These are phyloP conservation scores for Penicillium sp. DNA, from an alignment of 2,329 filamentous ascomycete species.

Conservation along the genomic window DNA sequence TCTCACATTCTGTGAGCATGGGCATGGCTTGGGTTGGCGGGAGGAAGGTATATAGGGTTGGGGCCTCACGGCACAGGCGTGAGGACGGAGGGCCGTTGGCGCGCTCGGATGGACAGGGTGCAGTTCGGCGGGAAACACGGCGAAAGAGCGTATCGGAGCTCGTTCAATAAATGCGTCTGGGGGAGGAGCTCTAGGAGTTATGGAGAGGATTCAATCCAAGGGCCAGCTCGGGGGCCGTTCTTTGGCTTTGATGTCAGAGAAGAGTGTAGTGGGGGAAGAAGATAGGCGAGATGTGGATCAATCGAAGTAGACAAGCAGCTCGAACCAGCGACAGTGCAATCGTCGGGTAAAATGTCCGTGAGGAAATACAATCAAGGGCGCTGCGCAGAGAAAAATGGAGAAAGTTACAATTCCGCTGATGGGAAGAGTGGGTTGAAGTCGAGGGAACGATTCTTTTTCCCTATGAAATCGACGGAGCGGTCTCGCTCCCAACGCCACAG, in stretches of 20 bases:
- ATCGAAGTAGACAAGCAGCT: constrained; percentile 15
- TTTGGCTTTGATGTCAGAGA: constrained; percentile 9
- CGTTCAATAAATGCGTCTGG: no score
- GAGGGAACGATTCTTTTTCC: constrained; percentile 12
- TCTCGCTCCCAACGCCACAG: constrained; percentile 24
- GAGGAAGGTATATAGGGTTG: constrained; percentile 16
- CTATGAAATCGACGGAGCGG: constrained; percentile 29
- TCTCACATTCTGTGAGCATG: constrained; percentile 60
- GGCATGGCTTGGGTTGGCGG: constrained; percentile 29
- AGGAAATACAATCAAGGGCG: neutral
- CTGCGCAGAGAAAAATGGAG: neutral
- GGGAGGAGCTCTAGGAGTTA: no score
- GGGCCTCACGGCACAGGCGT: constrained; percentile 26
- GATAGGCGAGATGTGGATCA: constrained; percentile 20
- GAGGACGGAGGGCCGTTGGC: constrained; percentile 16
- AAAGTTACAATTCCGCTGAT: no score
- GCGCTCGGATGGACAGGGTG: constrained; percentile 6
- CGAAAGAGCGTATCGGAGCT: neutral
- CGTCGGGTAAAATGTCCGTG: neutral
- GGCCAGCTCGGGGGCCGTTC: no score
- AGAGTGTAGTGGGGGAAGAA: constrained; percentile 21
- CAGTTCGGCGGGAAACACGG: neutral
- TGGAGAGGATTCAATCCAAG: no score
- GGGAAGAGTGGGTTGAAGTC: no score
- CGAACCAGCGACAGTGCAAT: constrained; percentile 9